Evolutionary conservation across 2,329 filamentous ascomycete genomes (phyloP), one percentile per base, ranked within the genome.

Genomic region (Orbilia javanica): DNA sequence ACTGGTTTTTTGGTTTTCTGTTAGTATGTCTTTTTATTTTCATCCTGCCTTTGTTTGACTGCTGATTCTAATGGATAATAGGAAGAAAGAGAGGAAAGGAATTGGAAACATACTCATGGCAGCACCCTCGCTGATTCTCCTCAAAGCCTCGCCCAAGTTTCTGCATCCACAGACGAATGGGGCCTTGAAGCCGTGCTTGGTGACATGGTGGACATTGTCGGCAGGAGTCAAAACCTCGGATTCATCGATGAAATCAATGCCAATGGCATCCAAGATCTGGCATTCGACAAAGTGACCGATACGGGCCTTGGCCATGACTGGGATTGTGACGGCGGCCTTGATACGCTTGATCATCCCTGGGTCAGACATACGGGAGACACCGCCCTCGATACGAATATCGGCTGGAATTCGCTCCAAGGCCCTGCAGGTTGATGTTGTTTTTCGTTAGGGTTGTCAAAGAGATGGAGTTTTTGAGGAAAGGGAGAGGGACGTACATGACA

Each of bases 231-330:
- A 89, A 67, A 99, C 96, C 89, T 99, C 96, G 85, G 91, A 94
- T 87, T 99, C 96, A 85, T 99, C 81, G 82, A 99, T 96, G 87
- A 97, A 99, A 87, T 99, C 96, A 82, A 98, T 92, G 79, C 93
- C 94, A 68, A 98, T 90, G 73, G 93, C 90, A 88, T 98, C 93
- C 83, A 99, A 92, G 86, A 99, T 96, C 88, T 93, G 95, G 87
- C 94, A 97, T 87, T 99, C 96, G 82, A 97, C 95, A 81, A 97
- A 94, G 86, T 99, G 96, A 42, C 96, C 96, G 84, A 98, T 99
- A 83, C 96, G 90, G 25, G 95, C 95, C 87, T 99, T 99, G 80
- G 96, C 96, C 96, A 99, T 98, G 85, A 99, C 96, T 82, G 96
- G 96, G 82, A 98, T 97, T 67, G 95, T 98, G 55, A 98, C 96